phyloP scores from a whole-genome alignment of 2,329 filamentous ascomycete genomes.

The Pezicula rhizophila region DNA sequence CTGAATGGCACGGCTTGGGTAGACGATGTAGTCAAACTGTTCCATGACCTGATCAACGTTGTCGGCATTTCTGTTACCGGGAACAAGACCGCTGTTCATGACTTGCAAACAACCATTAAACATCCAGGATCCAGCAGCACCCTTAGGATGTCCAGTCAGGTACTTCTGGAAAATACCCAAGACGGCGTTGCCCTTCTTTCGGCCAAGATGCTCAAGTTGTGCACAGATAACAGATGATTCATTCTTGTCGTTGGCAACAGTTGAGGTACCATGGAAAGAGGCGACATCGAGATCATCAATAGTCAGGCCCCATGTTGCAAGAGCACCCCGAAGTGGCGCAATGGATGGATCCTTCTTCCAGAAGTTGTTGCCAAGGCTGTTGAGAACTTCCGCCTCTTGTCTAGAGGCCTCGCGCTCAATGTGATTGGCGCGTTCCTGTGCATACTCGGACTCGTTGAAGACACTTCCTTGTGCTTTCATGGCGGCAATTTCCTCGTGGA shows the following conservation, averaged over 20 bases:
- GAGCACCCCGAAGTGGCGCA: constrained; percentile 87
- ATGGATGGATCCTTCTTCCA: constrained; percentile 95
- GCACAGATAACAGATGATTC: constrained; percentile 96
- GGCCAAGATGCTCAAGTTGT: constrained; percentile 89
- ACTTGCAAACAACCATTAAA: constrained; percentile 97
- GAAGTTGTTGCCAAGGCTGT: constrained; percentile 95
- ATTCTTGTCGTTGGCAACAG: constrained; percentile 99
- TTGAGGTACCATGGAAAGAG: constrained; percentile 98
- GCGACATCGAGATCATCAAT: constrained; percentile 93
- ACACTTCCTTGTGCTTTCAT: constrained; percentile 75
- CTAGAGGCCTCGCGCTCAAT: constrained; percentile 82
- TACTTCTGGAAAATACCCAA: constrained; percentile 99
- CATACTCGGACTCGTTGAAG: constrained; percentile 79
- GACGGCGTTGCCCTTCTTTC: constrained; percentile 92
- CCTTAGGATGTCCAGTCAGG: constrained; percentile 97
- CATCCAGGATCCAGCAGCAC: constrained; percentile 99
- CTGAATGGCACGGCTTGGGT: constrained; percentile 90
- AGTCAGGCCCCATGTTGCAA: constrained; percentile 96
- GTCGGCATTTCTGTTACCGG: constrained; percentile 96
- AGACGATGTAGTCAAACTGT: constrained; percentile 96
- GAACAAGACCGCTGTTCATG: constrained; percentile 87
- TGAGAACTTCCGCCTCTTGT: constrained; percentile 88
- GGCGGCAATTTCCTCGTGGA: constrained; percentile 86
- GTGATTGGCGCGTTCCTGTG: constrained; percentile 76
- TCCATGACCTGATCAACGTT: constrained; percentile 96